Base-by-base conservation (phyloP, 768 basidiomycete species). In the Amanita pallidorosea region DNA sequence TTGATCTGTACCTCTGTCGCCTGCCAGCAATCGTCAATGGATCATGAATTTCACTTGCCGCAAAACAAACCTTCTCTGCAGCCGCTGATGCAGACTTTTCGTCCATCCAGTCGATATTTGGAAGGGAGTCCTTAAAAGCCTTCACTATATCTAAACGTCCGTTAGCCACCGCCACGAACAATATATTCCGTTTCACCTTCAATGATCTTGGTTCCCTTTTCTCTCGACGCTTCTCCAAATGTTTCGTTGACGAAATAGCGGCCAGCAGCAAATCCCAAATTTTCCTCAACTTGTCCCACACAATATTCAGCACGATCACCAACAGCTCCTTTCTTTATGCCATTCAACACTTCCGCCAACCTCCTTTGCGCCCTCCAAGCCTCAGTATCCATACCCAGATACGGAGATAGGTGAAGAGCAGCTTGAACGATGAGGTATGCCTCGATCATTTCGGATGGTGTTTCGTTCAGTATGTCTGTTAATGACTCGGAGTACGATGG, bases 21-120 rank as follows among this genome's bases (percentile, higher is more conserved):
- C 85, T 87, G 58, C 27, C 25, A 22, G 17, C 15, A 9, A 57
- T 55, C 33, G 55, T 51, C 53, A 45, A 53, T 50, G 31, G 43
- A 52, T 5, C 11, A 29, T 36, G 7, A n/a, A n/a, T 27, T 33
- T 15, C 34, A 18, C 13, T n/a, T 2, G 46, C 7, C 20, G 47
- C 8, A 55, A 22, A 36, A 46, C 60, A 53, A 23, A 83, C 89
- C 75, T 98, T 98, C 60, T 84, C 78, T 12, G 83, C 80, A 4
- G 96, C 96, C 51, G 83, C 89, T 36, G 71, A 69, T 9, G 88
- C 83, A 2, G 90, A 90, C 56, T 80, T 67, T 43, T 81, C 66
- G 61, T 98, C 96, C 86, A 99, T 91, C 96, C 96, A 99, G 17
- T 82, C 75, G 46, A 96, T 75, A 47, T 77, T 62, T 4, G 73